phyloP scores from a whole-genome alignment of 228 moss, liverwort and hornwort species.

The Sphagnum magellanicum region DNA sequence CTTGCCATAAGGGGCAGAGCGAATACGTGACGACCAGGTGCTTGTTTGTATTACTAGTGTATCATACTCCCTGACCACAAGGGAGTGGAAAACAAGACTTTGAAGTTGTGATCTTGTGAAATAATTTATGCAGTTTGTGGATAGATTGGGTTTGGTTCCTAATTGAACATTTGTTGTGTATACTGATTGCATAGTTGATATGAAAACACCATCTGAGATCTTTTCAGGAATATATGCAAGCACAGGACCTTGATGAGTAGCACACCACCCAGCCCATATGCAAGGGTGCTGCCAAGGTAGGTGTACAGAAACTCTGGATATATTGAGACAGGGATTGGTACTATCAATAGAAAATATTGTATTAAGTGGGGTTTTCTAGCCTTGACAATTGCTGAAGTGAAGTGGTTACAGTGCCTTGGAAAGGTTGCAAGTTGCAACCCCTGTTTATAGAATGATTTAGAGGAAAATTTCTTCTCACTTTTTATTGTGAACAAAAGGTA shows the following conservation, averaged over 20 bases:
- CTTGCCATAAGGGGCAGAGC: too few species aligned
- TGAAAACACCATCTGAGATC: background rate
- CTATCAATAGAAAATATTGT: background rate
- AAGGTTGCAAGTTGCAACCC: background rate
- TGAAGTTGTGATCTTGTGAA: background rate
- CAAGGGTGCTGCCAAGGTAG: background rate
- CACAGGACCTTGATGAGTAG: background rate
- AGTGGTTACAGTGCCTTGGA: background rate
- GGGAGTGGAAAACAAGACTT: background rate
- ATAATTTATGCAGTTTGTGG: background rate
- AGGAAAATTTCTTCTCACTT: too few species aligned
- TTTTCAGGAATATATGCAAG: background rate
- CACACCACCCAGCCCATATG: background rate
- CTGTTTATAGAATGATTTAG: too few species aligned
- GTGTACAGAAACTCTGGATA: background rate
- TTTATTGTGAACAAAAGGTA: too few species aligned
- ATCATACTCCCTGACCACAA: too few species aligned
- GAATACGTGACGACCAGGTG: too few species aligned
- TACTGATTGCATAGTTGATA: background rate
- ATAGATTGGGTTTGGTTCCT: background rate
- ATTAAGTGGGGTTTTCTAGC: background rate
- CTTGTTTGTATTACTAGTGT: background rate
- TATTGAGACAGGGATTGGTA: background rate
- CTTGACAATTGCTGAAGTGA: background rate
- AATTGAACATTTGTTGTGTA: background rate